These are phyloP conservation scores for Pilobolus umbonatus DNA, from an alignment of 192 early-diverging fungal species.

Conservation along the genomic window DNA sequence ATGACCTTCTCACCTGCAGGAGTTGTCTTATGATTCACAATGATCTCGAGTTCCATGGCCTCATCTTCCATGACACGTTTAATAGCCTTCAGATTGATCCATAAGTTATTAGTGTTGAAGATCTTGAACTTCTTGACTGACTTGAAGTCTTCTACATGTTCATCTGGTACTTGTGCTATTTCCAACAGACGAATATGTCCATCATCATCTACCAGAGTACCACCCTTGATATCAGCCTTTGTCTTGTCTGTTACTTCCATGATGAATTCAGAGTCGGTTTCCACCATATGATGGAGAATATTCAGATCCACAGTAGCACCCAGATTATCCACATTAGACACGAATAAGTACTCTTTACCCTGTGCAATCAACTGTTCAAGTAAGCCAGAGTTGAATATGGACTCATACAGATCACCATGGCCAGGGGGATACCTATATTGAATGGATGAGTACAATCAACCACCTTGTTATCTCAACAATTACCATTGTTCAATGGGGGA, in stretches of 20 bases:
- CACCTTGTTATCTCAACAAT: not conserved
- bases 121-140: constrained; percentile 99
- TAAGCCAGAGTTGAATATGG: constrained; percentile 85
- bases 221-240: constrained; percentile 99
- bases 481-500: constrained; percentile 64
- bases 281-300: constrained; percentile 90
- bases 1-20: constrained; percentile 93
- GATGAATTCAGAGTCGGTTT: constrained; percentile 84
- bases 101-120: constrained; percentile 96
- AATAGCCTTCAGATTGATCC: constrained; percentile 81
- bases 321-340: constrained; percentile 99
- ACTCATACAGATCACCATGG: constrained; percentile 98
- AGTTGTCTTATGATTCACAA: constrained; percentile 95
- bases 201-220: constrained; percentile 97
- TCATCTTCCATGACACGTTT: constrained; percentile 79
- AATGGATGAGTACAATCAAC: constrained; percentile 10
- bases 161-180: constrained; percentile 97
- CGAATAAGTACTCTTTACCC: constrained; percentile 98
- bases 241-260: constrained; percentile 99
- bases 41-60: constrained; percentile 87
- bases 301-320: constrained; percentile 93
- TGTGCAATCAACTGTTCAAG: constrained; percentile 88
- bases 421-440: constrained; percentile 87
- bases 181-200: constrained; percentile 90
- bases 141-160: constrained; percentile 98